phyloP scores from a whole-genome alignment of 2,329 filamentous ascomycete species.

The Coniochaeta sp. region DNA sequence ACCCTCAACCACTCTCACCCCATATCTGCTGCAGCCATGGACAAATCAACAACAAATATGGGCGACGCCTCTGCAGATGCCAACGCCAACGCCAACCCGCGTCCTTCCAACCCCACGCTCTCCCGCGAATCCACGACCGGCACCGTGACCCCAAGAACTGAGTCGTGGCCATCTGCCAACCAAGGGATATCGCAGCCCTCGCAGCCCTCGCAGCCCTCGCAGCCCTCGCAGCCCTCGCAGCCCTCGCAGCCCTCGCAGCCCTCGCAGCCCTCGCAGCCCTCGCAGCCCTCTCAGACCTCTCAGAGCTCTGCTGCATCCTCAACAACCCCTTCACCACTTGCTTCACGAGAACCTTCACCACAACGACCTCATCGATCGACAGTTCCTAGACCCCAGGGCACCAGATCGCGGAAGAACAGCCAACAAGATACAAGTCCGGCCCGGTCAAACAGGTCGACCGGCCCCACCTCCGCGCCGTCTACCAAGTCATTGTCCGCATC shows the following conservation, averaged over 20 bases:
- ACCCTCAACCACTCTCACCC: too few relatives aligned
- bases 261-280: too few relatives aligned
- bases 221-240: too few relatives aligned
- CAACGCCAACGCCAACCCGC: too few relatives aligned
- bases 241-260: slow-evolving; percentile 9
- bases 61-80: slow-evolving; percentile 1
- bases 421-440: slow-evolving; percentile 57
- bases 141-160: slow-evolving; percentile 14
- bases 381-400: slow-evolving; percentile 22
- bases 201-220: too few relatives aligned
- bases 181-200: slow-evolving; percentile 10
- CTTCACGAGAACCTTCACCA: slow-evolving; percentile 41
- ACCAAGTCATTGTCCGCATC: slow-evolving; percentile 63
- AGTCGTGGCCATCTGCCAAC: slow-evolving; percentile 10
- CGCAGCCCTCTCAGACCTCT: slow-evolving; percentile 16
- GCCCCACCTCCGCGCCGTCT: slow-evolving; percentile 54
- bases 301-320: slow-evolving; percentile 20
- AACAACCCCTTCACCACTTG: slow-evolving; percentile 21
- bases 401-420: slow-evolving; percentile 60
- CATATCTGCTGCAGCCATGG: slow-evolving; percentile 7
- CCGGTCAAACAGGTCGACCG: slow-evolving; percentile 41
- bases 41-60: slow-evolving; percentile 6
- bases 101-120: slow-evolving; percentile 11
- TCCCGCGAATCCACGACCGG: slow-evolving; percentile 18
- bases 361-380: slow-evolving; percentile 26